Percentiles rank a stretch among this genome's conserved stretches.
phyloP scores from a whole-genome alignment of 2,329 filamentous ascomycete genomes.

The Graphilbum sp. region DNA sequence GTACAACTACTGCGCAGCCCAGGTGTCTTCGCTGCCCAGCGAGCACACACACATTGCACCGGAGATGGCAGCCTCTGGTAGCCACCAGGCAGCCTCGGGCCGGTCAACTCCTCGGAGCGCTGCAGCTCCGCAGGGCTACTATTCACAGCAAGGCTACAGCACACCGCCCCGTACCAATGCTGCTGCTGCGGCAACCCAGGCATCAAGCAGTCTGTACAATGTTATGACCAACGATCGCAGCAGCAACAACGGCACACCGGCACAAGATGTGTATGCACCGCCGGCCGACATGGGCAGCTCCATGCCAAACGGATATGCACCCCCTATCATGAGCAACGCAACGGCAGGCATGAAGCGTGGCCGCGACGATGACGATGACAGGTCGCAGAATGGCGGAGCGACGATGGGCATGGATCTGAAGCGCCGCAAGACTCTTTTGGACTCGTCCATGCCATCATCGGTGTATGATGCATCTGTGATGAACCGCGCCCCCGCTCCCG shows the following conservation, averaged over 20 bases:
- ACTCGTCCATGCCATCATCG: conserved; percentile 15
- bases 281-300: conserved; percentile 40
- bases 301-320: conserved; percentile 46
- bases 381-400: conserved; percentile 13
- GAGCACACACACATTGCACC: conserved; percentile 65
- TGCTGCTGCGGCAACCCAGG: conserved; percentile 19
- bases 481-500: conserved; percentile 12
- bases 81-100: conserved; percentile 64
- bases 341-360: conserved; percentile 24
- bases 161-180: conserved; percentile 56
- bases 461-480: conserved; percentile 13
- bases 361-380: conserved; percentile 27
- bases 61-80: conserved; percentile 69
- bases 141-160: conserved; percentile 54
- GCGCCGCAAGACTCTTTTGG: conserved; percentile 19
- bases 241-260: conserved; percentile 45
- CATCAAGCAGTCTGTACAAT: conserved; percentile 73
- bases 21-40: conserved; percentile 47
- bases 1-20: conserved; percentile 54
- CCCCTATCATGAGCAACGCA: conserved; percentile 49
- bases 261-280: conserved; percentile 54
- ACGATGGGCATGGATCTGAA: conserved; percentile 16
- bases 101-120: conserved; percentile 75
- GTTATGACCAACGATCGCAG: conserved; percentile 70
- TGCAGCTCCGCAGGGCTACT: conserved; percentile 55